A percentile compares a stretch with the other conserved stretches of the same genome.
These are phyloP conservation scores for Pythium utonaiense DNA, from an alignment of 352 stramenopile species.

Conservation along the genomic window DNA sequence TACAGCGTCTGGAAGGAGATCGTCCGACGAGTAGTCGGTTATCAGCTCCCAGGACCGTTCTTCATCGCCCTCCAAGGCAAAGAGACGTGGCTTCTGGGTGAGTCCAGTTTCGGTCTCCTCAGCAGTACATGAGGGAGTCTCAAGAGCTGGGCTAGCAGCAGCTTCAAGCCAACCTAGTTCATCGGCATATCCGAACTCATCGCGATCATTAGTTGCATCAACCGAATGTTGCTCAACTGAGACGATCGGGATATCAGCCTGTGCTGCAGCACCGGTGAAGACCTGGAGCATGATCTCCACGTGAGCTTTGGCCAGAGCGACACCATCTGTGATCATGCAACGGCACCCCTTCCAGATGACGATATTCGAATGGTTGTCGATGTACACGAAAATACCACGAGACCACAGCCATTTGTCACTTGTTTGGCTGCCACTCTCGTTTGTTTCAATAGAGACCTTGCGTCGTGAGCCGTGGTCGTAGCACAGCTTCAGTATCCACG, in stretches of 20 bases:
- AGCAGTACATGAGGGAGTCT: too few relatives aligned
- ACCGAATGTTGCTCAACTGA: not conserved
- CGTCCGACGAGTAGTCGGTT: conserved; percentile 61
- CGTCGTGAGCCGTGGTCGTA: conserved; percentile 20
- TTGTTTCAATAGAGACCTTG: not conserved
- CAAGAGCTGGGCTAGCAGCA: too few relatives aligned
- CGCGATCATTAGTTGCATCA: not conserved
- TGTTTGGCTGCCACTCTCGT: not conserved
- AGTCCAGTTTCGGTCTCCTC: not conserved
- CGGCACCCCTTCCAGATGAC: conserved; percentile 38
- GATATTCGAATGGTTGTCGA: conserved; percentile 18
- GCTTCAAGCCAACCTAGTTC: conserved; percentile 32
- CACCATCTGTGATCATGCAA: conserved; percentile 29
- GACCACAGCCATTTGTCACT: conserved; percentile 25
- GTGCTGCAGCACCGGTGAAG: not conserved
- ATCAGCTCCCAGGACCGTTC: conserved; percentile 42
- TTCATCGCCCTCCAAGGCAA: conserved; percentile 29
- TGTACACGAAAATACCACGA: conserved; percentile 44
- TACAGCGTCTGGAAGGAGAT: conserved; percentile 30
- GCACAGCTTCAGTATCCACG: conserved; percentile 50
- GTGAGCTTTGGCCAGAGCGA: conserved; percentile 17
- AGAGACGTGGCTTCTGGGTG: conserved; percentile 28
- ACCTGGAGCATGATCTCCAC: conserved; percentile 27
- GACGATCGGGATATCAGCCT: not conserved
- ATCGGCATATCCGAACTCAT: conserved; percentile 36